A percentile compares a stretch with the other conserved stretches of the same genome.
Evolutionary conservation across 148 eudicot species (phyloP).

Genomic region (Chenopodium formosanum): DNA sequence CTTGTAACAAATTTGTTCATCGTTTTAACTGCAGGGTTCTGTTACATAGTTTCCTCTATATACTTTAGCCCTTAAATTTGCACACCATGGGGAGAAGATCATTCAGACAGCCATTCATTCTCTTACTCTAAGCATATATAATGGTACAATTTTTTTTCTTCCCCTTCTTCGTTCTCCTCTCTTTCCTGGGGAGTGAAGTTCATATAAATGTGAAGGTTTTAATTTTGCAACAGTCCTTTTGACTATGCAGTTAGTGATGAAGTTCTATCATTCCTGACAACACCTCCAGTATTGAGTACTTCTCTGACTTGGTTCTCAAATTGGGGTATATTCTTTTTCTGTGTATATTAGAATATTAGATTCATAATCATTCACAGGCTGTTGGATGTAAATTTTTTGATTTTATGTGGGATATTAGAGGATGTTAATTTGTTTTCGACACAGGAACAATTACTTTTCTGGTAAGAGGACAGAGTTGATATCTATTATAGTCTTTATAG

Average conservation of each 20-base stretch:
- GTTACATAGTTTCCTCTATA: conserved; percentile 47
- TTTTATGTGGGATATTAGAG: neutral
- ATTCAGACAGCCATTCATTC: conserved; percentile 54
- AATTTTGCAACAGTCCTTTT: conserved; percentile 25
- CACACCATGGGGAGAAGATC: conserved; percentile 56
- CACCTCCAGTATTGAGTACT: conserved; percentile 51
- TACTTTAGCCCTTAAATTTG: conserved; percentile 49
- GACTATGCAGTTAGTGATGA: conserved; percentile 53
- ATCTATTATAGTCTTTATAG: conserved; percentile 18
- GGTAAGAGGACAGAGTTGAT: conserved; percentile 32
- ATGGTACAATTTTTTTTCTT: conserved; percentile 33
- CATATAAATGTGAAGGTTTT: conserved; percentile 9
- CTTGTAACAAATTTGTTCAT: neutral
- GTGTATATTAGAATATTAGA: neutral
- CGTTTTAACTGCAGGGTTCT: conserved; percentile 32
- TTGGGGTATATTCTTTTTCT: conserved; percentile 31
- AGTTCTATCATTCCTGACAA: conserved; percentile 39
- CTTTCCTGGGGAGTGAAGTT: neutral
- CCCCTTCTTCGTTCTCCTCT: neutral
- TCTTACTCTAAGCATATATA: conserved; percentile 41
- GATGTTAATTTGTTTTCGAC: conserved; percentile 11
- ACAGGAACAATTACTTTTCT: conserved; percentile 36
- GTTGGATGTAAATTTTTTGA: neutral
- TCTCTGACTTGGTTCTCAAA: conserved; percentile 44
- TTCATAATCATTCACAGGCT: neutral